Evolutionary conservation across 148 eudicot genomes (phyloP).

Genomic region (Diospyros kaki): DNA sequence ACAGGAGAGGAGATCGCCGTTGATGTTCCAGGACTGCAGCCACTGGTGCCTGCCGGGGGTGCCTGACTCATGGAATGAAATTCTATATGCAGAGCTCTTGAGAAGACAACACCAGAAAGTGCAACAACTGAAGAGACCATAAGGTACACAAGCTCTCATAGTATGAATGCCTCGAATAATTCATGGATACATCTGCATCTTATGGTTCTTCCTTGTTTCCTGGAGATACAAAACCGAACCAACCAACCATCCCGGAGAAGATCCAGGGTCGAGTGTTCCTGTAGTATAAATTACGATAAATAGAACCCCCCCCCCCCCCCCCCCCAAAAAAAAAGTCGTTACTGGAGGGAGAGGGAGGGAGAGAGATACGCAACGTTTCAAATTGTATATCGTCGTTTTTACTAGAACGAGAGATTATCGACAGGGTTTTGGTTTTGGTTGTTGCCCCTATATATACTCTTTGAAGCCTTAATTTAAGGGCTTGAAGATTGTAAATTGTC

Average conservation of each 20-base stretch:
- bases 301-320: no score
- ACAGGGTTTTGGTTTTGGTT: neutral
- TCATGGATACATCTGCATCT: no score
- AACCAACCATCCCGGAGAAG: conserved; percentile 13
- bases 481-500: conserved; percentile 6
- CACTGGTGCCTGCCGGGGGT: conserved; percentile 99
- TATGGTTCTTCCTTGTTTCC: no score
- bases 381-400: neutral
- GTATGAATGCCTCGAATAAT: no score
- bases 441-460: neutral
- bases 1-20: conserved; percentile 47
- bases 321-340: no score
- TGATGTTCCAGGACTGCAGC: conserved; percentile 82
- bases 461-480: neutral
- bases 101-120: conserved; percentile 42
- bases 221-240: no score
- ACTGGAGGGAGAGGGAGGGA: neutral
- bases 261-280: conserved; percentile 4
- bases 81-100: conserved; percentile 70
- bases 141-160: neutral
- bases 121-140: conserved; percentile 13
- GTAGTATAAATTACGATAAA: conserved; percentile 11
- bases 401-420: neutral
- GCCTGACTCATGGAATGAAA: conserved; percentile 94
- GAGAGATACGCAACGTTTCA: neutral